Percentiles rank a stretch among this genome's conserved stretches.
Conservation (phyloP, 257 asterid species). For the Solanum appendiculatum region DNA sequence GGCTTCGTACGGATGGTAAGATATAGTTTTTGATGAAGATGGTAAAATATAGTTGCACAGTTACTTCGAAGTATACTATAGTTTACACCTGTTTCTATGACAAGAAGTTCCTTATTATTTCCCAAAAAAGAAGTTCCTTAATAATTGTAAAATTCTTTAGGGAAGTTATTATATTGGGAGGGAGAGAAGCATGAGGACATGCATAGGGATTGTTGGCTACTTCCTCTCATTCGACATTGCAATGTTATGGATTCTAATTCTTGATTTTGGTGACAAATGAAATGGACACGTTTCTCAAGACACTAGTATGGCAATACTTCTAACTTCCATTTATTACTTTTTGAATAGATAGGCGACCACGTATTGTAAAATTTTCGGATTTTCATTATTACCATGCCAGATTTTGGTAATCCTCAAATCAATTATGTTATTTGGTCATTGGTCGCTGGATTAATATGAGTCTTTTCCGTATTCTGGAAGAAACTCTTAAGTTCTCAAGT, state of each 20-base stretch:
- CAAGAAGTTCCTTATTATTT: background rate
- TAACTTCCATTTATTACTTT: background rate
- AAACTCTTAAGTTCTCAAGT: background rate
- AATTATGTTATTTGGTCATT: background rate
- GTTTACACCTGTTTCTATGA: background rate
- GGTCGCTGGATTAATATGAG: background rate
- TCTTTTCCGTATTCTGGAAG: background rate
- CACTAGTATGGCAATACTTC: background rate
- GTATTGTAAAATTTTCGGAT: background rate
- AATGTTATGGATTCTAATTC: background rate
- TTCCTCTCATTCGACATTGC: background rate
- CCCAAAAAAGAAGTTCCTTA: background rate
- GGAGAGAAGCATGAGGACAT: background rate
- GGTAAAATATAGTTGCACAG: slow-evolving; percentile 28
- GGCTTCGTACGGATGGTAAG: slow-evolving; percentile 91
- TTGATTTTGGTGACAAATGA: background rate
- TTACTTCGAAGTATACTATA: background rate
- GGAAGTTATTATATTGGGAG: background rate
- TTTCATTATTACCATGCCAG: background rate
- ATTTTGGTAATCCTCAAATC: background rate
- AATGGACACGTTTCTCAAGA: background rate
- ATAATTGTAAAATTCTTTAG: background rate
- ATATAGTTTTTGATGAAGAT: slow-evolving; percentile 21
- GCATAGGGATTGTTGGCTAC: background rate
- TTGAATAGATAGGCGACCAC: background rate